These are phyloP conservation scores for Spergularia azorica DNA, from an alignment of 179 eudicot species.

Conservation along the genomic window DNA sequence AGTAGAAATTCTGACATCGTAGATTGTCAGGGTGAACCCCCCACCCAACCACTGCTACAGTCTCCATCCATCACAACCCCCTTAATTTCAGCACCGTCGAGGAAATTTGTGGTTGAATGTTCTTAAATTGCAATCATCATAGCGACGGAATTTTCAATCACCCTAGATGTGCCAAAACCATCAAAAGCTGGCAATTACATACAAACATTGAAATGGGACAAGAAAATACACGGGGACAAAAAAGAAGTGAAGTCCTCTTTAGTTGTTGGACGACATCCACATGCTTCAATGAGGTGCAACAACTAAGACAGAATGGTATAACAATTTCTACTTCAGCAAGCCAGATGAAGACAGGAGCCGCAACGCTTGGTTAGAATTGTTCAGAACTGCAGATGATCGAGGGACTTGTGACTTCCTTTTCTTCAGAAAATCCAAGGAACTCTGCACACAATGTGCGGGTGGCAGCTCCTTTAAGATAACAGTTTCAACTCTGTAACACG, in stretches of 20 bases:
- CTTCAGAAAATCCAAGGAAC: conserved; percentile 73
- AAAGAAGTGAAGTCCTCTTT: too few relatives aligned
- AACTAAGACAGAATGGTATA: not conserved
- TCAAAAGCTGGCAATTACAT: not conserved
- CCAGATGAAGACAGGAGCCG: conserved; percentile 73
- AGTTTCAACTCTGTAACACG: conserved; percentile 52
- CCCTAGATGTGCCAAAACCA: too few relatives aligned
- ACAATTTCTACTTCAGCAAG: conserved; percentile 43
- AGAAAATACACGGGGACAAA: not conserved
- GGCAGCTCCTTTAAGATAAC: conserved; percentile 71
- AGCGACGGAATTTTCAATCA: too few relatives aligned
- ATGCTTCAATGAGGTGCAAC: not conserved
- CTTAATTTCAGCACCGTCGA: too few relatives aligned
- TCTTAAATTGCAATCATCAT: too few relatives aligned
- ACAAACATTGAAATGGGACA: not conserved
- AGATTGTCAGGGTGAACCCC: too few relatives aligned
- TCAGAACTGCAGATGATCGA: conserved; percentile 76
- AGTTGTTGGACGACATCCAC: not conserved
- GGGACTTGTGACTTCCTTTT: conserved; percentile 63
- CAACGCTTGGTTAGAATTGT: conserved; percentile 79
- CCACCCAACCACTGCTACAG: too few relatives aligned
- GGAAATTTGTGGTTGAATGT: too few relatives aligned
- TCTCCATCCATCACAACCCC: too few relatives aligned
- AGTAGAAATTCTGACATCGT: too few relatives aligned
- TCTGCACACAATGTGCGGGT: conserved; percentile 65